A percentile compares a stretch with the other conserved stretches of the same genome.
Evolutionary conservation across 495 filamentous ascomycete species (phyloP).

Genomic region (Penicillium waksmanii): DNA sequence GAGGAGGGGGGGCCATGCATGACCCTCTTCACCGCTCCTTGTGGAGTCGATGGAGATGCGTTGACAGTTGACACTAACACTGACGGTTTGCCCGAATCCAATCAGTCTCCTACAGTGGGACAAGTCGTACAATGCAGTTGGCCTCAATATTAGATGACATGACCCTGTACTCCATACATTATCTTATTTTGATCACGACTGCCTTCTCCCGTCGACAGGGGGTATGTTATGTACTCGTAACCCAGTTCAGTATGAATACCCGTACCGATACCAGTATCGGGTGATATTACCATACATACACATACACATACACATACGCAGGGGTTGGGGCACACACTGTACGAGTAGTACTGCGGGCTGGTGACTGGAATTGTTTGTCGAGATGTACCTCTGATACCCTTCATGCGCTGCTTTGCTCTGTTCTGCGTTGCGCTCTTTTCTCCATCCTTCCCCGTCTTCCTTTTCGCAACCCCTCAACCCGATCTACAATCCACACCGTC

Average conservation of each 20-base stretch:
- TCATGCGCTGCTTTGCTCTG: neutral
- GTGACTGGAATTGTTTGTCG: no score
- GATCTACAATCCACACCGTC: conserved; percentile 18
- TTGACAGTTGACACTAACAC: neutral
- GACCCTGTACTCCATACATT: neutral
- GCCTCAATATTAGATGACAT: conserved; percentile 14
- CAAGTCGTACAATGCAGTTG: conserved; percentile 18
- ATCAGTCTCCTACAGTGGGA: conserved; percentile 13
- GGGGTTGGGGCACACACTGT: no score
- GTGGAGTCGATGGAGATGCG: neutral
- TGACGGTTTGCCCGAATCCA: conserved; percentile 1
- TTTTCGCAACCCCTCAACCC: conserved; percentile 15
- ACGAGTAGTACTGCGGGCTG: no score
- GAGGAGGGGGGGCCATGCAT: conserved; percentile 13
- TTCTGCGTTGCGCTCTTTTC: conserved; percentile 15
- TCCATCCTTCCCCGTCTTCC: conserved; percentile 19
- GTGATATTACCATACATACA: conserved; percentile 21
- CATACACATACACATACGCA: conserved; percentile 12
- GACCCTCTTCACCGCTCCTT: conserved; percentile 23
- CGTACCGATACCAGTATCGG: neutral
- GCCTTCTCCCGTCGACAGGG: neutral
- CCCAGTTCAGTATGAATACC: no score
- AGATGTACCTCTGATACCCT: conserved; percentile 2
- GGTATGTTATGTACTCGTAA: neutral
- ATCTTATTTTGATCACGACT: conserved; percentile 1